Percentiles rank a stretch among this genome's conserved stretches.
phyloP scores from a whole-genome alignment of 768 basidiomycete species.

The Suillus cothurnatus region DNA sequence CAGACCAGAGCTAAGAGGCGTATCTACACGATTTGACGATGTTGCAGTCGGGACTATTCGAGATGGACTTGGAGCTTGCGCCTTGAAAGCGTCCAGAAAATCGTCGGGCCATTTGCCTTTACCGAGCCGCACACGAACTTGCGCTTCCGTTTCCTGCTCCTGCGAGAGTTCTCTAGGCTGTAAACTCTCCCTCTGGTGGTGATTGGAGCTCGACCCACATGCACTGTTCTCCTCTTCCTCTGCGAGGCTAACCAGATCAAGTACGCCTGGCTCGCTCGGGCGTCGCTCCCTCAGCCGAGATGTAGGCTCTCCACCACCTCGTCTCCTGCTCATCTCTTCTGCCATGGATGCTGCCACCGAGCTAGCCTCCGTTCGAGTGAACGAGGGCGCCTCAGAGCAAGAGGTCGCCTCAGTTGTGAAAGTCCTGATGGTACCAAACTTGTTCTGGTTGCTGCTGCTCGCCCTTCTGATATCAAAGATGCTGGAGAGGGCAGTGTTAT shows the following conservation, averaged over 20 bases:
- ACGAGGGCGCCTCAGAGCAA: slow-evolving; percentile 59
- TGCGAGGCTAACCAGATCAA: slow-evolving; percentile 66
- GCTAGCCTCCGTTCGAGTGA: slow-evolving; percentile 66
- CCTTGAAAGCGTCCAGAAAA: slow-evolving; percentile 62
- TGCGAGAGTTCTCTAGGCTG: slow-evolving; percentile 23
- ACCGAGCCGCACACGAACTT: slow-evolving; percentile 54
- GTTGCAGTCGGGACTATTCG: slow-evolving; percentile 28
- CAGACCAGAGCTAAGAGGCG: slow-evolving; percentile 32
- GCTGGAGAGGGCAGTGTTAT: slow-evolving; percentile 59
- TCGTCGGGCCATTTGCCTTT: slow-evolving; percentile 88
- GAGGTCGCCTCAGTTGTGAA: slow-evolving; percentile 81
- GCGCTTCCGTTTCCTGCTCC: slow-evolving; percentile 29
- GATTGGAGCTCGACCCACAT: slow-evolving; percentile 48
- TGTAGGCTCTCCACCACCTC: slow-evolving; percentile 27
- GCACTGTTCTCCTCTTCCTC: slow-evolving; percentile 67
- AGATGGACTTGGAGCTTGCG: slow-evolving; percentile 27
- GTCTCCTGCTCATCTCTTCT: slow-evolving; percentile 43
- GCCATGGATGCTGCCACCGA: slow-evolving; percentile 52
- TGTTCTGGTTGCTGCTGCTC: slow-evolving; percentile 50
- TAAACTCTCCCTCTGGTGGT: slow-evolving; percentile 26
- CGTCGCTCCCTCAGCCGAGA: slow-evolving; percentile 54
- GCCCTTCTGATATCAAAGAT: slow-evolving; percentile 55
- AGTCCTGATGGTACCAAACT: slow-evolving; percentile 81
- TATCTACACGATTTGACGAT: slow-evolving; percentile 24
- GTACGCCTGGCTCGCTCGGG: slow-evolving; percentile 60